phyloP scores from a whole-genome alignment of 1,284 basidiomycete genomes.

The Cerioporus squamosus region DNA sequence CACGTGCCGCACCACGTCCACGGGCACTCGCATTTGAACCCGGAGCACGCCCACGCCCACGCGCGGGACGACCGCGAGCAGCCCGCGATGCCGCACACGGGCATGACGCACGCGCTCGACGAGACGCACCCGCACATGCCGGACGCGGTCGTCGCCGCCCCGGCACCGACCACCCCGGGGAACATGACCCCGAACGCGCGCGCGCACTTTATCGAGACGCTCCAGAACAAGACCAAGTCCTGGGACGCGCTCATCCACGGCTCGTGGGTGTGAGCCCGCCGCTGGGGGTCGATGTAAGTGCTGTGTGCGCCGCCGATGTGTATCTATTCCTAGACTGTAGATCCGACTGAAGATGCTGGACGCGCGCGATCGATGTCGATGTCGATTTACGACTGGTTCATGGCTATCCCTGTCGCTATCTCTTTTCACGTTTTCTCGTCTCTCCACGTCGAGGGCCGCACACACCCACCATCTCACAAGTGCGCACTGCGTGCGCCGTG shows the following conservation, averaged over 20 bases:
- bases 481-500: no score
- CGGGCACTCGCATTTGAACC: background rate
- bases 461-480: no score
- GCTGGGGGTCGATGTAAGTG: no score
- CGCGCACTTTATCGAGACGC: constrained; percentile 33
- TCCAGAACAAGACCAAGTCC: constrained; percentile 35
- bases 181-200: constrained; percentile 20
- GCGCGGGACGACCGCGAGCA: no score
- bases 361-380: no score
- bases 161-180: constrained; percentile 2
- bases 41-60: background rate
- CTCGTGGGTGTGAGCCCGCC: constrained; percentile 30
- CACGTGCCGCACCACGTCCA: background rate
- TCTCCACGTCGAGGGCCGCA: no score
- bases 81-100: constrained; percentile 8
- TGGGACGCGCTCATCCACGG: constrained; percentile 39
- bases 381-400: no score
- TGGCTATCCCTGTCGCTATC: no score
- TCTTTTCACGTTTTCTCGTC: no score
- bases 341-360: no score
- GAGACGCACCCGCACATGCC: constrained; percentile 17
- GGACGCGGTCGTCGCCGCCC: constrained; percentile 13
- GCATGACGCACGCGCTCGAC: constrained; percentile 9
- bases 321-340: no score
- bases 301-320: no score